These are phyloP conservation scores for Aspergillus felis DNA, from an alignment of 2,329 filamentous ascomycete genomes.

Conservation along the genomic window DNA sequence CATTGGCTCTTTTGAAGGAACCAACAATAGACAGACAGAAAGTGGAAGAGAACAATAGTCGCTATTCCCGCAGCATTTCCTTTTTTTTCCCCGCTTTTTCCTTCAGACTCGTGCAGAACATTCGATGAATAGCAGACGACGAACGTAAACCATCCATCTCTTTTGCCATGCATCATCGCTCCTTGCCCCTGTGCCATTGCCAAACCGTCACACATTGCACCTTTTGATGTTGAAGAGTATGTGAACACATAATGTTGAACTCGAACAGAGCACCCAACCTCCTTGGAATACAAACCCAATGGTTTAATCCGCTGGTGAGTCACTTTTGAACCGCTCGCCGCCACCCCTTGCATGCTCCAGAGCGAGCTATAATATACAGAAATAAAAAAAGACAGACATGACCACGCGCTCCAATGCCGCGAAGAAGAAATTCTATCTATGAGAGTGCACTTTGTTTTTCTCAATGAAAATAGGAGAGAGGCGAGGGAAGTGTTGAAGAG, in stretches of 20 bases:
- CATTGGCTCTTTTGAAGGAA: slow-evolving; percentile 7
- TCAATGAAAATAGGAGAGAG: slow-evolving; percentile 4
- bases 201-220: background rate
- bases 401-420: slow-evolving; percentile 6
- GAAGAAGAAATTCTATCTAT: slow-evolving; percentile 17
- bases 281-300: slow-evolving; percentile 8
- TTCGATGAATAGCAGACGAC: no score
- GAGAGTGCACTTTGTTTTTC: slow-evolving; percentile 1
- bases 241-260: background rate
- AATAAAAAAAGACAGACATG: slow-evolving; percentile 13
- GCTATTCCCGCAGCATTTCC: slow-evolving; percentile 16
- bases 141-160: background rate
- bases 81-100: slow-evolving; percentile 4
- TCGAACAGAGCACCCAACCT: slow-evolving; percentile 6
- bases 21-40: slow-evolving; percentile 12
- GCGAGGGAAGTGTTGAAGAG: slow-evolving; percentile 2
- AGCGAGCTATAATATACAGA: slow-evolving; percentile 21
- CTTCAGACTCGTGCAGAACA: background rate
- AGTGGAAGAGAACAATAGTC: slow-evolving; percentile 10
- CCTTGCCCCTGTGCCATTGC: background rate
- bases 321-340: slow-evolving; percentile 18
- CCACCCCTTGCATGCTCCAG: slow-evolving; percentile 12
- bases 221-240: slow-evolving; percentile 2
- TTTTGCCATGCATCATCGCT: background rate
- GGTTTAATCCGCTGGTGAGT: slow-evolving; percentile 10